Conservation (phyloP, 75 land plant genomes). For the Cryptomeria japonica region DNA sequence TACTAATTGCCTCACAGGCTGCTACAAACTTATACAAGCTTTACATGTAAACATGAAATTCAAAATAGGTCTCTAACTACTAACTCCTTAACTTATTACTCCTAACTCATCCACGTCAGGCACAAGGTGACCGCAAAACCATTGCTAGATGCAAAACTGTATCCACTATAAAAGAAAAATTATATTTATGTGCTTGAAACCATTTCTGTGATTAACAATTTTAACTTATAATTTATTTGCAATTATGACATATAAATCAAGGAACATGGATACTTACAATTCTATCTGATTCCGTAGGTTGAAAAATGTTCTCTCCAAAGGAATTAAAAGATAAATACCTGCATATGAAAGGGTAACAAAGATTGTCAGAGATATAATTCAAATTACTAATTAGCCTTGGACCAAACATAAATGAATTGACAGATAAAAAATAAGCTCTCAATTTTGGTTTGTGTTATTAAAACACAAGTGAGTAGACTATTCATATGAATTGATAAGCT, state of each 20-base stretch:
- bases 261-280: slow-evolving; percentile 14
- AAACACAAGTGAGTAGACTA: background rate
- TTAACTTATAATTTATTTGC: background rate
- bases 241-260: background rate
- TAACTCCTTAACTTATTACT: too few relatives aligned
- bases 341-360: background rate
- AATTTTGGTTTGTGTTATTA: background rate
- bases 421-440: background rate
- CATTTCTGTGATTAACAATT: background rate
- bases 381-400: background rate
- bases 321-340: slow-evolving; percentile 15
- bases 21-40: too few relatives aligned
- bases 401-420: background rate
- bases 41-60: too few relatives aligned
- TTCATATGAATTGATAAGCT: background rate
- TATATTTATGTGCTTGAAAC: background rate
- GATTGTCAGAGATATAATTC: background rate
- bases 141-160: slow-evolving; percentile 31
- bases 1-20: too few relatives aligned
- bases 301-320: slow-evolving; percentile 12
- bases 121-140: slow-evolving; percentile 15
- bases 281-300: slow-evolving; percentile 11
- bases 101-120: too few relatives aligned
- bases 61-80: too few relatives aligned
- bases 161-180: background rate